These are phyloP conservation scores for Pachysandra terminalis DNA, from an alignment of 164 flowering plant genomes.

Conservation along the genomic window DNA sequence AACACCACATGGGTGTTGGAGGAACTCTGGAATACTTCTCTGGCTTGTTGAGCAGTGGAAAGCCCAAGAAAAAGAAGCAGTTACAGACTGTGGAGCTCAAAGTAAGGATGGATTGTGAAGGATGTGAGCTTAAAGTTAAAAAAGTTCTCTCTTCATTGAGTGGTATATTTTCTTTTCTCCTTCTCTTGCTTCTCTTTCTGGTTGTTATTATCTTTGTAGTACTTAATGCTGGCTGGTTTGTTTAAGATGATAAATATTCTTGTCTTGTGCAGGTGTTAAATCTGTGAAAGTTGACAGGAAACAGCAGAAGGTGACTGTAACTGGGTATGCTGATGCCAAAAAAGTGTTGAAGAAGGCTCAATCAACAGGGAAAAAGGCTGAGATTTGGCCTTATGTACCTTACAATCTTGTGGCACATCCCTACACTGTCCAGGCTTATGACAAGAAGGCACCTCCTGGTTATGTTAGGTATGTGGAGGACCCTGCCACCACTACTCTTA, in stretches of 20 bases:
- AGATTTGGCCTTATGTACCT: constrained; percentile 73
- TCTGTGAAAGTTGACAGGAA: constrained; percentile 64
- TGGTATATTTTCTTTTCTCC: constrained; percentile 27
- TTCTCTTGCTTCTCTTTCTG: background rate
- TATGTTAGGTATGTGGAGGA: constrained; percentile 52
- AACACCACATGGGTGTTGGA: constrained; percentile 45
- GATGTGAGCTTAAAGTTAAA: constrained; percentile 74
- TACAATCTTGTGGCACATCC: constrained; percentile 63
- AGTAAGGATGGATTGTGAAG: constrained; percentile 79
- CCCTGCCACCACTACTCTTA: constrained; percentile 18
- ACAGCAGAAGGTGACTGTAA: constrained; percentile 65
- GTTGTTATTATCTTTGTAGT: background rate
- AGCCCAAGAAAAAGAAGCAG: constrained; percentile 55
- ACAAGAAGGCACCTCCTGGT: constrained; percentile 76
- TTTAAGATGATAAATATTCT: background rate
- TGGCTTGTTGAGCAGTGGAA: constrained; percentile 38
- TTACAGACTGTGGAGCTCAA: constrained; percentile 63
- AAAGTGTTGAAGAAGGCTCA: constrained; percentile 65
- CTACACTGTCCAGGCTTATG: constrained; percentile 46
- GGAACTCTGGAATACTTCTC: constrained; percentile 54
- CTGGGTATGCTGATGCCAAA: constrained; percentile 52
- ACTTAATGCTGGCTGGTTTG: background rate
- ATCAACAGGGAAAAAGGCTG: constrained; percentile 64
- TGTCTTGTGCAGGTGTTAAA: constrained; percentile 43
- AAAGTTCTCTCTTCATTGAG: constrained; percentile 52